phyloP scores from a whole-genome alignment of 2,329 filamentous ascomycete genomes.

The Claviceps arundinis region DNA sequence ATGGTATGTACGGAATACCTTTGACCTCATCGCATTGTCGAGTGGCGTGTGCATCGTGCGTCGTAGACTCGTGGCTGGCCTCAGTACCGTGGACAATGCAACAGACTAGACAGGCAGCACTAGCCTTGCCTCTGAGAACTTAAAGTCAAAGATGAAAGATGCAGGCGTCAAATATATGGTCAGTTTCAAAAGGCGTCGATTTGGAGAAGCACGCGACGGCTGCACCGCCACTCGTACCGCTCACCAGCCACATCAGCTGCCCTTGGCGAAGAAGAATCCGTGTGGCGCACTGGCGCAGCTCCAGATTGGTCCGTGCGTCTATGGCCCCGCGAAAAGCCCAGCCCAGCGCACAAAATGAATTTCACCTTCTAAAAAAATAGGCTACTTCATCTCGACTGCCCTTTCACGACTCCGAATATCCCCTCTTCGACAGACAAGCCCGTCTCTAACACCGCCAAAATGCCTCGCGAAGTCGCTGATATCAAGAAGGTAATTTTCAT shows the following conservation, averaged over 20 bases:
- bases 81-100: not conserved
- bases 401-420: slow-evolving; percentile 6
- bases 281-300: not conserved
- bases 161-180: too few relatives aligned
- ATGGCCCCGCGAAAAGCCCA: slow-evolving; percentile 8
- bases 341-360: slow-evolving; percentile 7
- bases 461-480: slow-evolving; percentile 96
- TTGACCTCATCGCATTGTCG: slow-evolving; percentile 56
- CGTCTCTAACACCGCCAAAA: slow-evolving; percentile 50
- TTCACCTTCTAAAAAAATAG: not conserved
- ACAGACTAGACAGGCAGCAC: not conserved
- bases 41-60: slow-evolving; percentile 53
- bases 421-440: slow-evolving; percentile 8
- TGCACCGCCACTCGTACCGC: not conserved
- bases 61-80: not conserved
- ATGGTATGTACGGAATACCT: slow-evolving; percentile 29
- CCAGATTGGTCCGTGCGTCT: slow-evolving; percentile 10
- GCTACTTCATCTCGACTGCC: not conserved
- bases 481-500: slow-evolving; percentile 61
- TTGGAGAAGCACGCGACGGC: too few relatives aligned
- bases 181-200: too few relatives aligned
- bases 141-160: too few relatives aligned
- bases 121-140: not conserved
- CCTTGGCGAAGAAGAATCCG: not conserved
- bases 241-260: not conserved